Evolutionary conservation across 768 basidiomycete genomes (phyloP), one percentile per base, ranked within the genome.

Genomic region (Macrocybe gigantea): DNA sequence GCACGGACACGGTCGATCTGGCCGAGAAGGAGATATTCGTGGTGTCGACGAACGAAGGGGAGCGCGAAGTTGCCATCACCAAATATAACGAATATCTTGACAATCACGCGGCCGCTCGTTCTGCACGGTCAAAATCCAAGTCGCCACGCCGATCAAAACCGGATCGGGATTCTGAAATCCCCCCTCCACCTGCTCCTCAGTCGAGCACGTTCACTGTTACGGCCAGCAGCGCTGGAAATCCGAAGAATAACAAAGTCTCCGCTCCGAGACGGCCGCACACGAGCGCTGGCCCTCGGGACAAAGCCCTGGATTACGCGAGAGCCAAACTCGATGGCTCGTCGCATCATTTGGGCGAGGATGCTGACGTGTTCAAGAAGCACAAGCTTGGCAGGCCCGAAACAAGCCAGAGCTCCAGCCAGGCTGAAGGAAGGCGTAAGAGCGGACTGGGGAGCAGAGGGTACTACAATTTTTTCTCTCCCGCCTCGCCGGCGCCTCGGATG

Each of bases 281-380:
- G 15, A 83, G 82, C 49, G 83, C 83, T n/a, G 85, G 85, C 9
- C 81, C 79, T 29, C 69, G 82, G 49, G 85, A 86, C 58, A 73
- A 71, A 59, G 60, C 72, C 31, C 61, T 62, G 44, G 64, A 61
- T 44, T 67, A 66, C 51, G 59, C 56, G 10, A 36, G 38, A 53
- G 49, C 43, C 43, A 35, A 35, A 44, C 42, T 41, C 33, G 11
- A 11, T 3, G 34, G 36, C 7, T 22, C 7, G 44, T 30, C 33
- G 34, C 42, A 35, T 3, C 11, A 22, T 14, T 39, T 31, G 15
- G 45, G 43, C 40, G 41, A 50, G 35, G 49, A 12, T 11, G 52
- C 50, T n/a, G 47, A 51, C 15, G 33, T 41, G 29, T 47, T 51
- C 11, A 37, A 38, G 36, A 45, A 49, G 14, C 47, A 45, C 12